Evolutionary conservation across 495 filamentous ascomycete species (phyloP).

Genomic region (Cladorrhinum samala): DNA sequence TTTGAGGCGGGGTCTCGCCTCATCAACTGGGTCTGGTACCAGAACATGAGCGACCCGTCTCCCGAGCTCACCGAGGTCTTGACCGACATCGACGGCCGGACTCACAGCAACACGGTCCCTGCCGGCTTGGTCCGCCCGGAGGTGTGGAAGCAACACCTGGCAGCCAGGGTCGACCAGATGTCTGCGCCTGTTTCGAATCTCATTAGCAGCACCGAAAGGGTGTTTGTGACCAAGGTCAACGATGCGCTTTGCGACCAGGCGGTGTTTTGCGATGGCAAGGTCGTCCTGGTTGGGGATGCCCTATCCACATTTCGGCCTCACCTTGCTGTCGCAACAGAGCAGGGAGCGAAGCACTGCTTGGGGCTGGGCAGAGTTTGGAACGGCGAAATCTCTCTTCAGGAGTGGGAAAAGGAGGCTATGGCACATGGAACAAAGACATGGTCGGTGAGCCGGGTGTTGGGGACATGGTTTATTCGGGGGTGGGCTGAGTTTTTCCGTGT

Average conservation of each 20-base stretch:
- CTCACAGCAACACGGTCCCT: slow-evolving; percentile 40
- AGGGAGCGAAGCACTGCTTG: slow-evolving; percentile 39
- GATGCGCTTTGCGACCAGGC: slow-evolving; percentile 33
- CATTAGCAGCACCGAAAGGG: slow-evolving; percentile 30
- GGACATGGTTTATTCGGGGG: background rate
- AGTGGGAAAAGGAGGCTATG: slow-evolving; percentile 9
- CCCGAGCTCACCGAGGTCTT: slow-evolving; percentile 36
- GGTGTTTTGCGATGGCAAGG: slow-evolving; percentile 34
- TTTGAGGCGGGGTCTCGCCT: slow-evolving; percentile 32
- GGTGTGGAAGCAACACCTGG: slow-evolving; percentile 34
- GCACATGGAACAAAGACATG: background rate
- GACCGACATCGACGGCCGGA: slow-evolving; percentile 37
- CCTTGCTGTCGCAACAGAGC: slow-evolving; percentile 36
- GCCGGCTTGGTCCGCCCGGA: slow-evolving; percentile 32
- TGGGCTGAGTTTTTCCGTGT: slow-evolving; percentile 10
- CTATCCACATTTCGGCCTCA: slow-evolving; percentile 46
- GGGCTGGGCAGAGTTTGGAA: slow-evolving; percentile 27
- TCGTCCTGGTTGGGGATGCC: slow-evolving; percentile 48
- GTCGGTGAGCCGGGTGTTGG: slow-evolving; percentile 8
- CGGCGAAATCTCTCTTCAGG: slow-evolving; percentile 1
- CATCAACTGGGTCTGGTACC: slow-evolving; percentile 50
- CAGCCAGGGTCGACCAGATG: slow-evolving; percentile 20
- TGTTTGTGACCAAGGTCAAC: slow-evolving; percentile 46
- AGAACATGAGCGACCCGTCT: slow-evolving; percentile 32
- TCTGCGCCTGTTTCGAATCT: slow-evolving; percentile 41